Evolutionary conservation across 441 rosid genomes (phyloP).

Genomic region (Hypseocharis bilobata): DNA sequence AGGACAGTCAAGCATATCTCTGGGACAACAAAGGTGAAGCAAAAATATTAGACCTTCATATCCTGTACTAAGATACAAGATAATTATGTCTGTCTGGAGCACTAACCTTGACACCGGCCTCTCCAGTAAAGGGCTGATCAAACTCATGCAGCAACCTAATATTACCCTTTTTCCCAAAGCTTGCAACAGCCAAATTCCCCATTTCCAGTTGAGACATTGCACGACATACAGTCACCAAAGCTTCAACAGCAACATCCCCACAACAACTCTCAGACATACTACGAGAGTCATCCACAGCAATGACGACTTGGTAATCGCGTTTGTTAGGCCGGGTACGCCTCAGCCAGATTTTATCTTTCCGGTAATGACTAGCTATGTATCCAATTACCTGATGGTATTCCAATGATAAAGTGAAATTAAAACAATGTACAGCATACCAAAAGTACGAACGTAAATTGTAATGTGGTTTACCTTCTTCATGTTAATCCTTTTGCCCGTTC

Average conservation of each 20-base stretch:
- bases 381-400: slow-evolving; percentile 56
- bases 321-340: slow-evolving; percentile 91
- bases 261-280: slow-evolving; percentile 91
- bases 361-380: slow-evolving; percentile 87
- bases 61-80: too few relatives aligned
- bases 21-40: too few relatives aligned
- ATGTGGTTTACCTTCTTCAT: slow-evolving; percentile 64
- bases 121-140: slow-evolving; percentile 73
- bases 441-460: not conserved
- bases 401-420: not conserved
- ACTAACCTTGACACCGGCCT: slow-evolving; percentile 76
- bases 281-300: slow-evolving; percentile 88
- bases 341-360: slow-evolving; percentile 93
- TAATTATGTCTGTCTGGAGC: too few relatives aligned
- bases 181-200: slow-evolving; percentile 86
- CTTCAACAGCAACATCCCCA: slow-evolving; percentile 77
- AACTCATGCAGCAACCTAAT: slow-evolving; percentile 76
- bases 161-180: slow-evolving; percentile 85
- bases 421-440: not conserved
- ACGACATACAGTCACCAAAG: slow-evolving; percentile 86
- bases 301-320: slow-evolving; percentile 88
- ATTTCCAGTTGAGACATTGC: slow-evolving; percentile 92
- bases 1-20: not conserved
- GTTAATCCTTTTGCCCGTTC: slow-evolving; percentile 92
- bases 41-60: too few relatives aligned